Evolutionary conservation across 306 rosid species (phyloP), one percentile per base, ranked within the genome.

Genomic region (Trifolium subterraneum): DNA sequence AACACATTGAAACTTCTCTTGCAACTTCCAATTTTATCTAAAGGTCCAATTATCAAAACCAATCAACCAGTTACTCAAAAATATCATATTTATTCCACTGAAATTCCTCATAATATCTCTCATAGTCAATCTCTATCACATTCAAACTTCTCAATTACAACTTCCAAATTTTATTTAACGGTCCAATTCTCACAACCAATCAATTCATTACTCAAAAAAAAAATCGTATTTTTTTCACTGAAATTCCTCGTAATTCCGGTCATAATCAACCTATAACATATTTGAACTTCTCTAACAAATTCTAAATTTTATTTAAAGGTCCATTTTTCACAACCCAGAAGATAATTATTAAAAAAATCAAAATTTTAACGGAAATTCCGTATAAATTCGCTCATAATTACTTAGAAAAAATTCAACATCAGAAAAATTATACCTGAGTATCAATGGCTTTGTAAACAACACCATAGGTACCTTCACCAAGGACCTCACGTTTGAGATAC

Each of bases 401-500:
- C 14, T 0, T 9, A 2, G 0, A 6, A 19, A 54, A 16, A 13
- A 45, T n/a, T 13, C 13, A 55, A 67, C n/a, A 55, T 16, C 10
- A 61, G n/a, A 25, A 50, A 44, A 25, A 48, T 14, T 66, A 6
- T 23, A 94, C 99, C 94, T 92, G 78, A 5, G 99, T 94, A 82
- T 94, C 99, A 75, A 94, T 92, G 81, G 99, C 99, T 82, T 94
- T 94, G 87, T 79, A 92, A 22, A 94, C 99, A 19, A 94, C 97
- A 62, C 99, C 99, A 80, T 91, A 94, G 69, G 99, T 94, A 86
- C 99, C 99, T 84, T 94, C 99, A 63, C 99, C 97, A 23, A 94
- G 96, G 27, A 88, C 83, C 80, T 92, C 99, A 27, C 97, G 99
- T 84, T 87, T 94, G 81, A 94, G 86, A 79, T 94, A 94, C 79